phyloP scores from a whole-genome alignment of 2,329 filamentous ascomycete genomes.

The Akanthomyces muscarius region DNA sequence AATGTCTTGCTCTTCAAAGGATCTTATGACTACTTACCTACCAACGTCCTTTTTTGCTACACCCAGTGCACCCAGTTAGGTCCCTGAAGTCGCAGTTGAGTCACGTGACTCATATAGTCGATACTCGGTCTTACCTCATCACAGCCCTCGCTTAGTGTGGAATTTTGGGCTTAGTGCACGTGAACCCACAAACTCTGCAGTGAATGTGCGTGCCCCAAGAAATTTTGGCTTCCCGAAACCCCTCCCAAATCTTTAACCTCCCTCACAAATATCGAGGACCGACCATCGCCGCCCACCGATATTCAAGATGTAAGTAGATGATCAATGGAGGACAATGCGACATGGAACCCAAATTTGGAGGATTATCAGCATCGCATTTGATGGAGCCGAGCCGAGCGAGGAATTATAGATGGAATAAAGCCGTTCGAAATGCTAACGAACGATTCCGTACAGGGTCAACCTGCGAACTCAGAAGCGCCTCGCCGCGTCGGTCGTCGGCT shows the following conservation, averaged over 20 bases:
- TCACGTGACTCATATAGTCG: slow-evolving; percentile 23
- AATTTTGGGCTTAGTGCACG: slow-evolving; percentile 32
- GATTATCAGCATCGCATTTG: slow-evolving; percentile 4
- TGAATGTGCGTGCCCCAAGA: slow-evolving; percentile 35
- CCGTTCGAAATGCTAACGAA: slow-evolving; percentile 28
- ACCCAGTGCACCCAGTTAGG: background rate
- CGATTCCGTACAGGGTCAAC: slow-evolving; percentile 73
- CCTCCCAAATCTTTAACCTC: slow-evolving; percentile 36
- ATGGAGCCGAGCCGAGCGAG: slow-evolving; percentile 16
- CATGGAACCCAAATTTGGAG: background rate
- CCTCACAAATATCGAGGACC: slow-evolving; percentile 37
- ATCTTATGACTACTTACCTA: too few species aligned
- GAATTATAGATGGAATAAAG: background rate
- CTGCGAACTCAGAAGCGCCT: slow-evolving; percentile 99
- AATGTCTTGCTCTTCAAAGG: too few species aligned
- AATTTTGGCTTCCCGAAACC: slow-evolving; percentile 38
- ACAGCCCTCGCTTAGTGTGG: slow-evolving; percentile 40
- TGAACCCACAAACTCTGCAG: slow-evolving; percentile 40
- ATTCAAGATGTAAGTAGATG: slow-evolving; percentile 43
- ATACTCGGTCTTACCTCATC: slow-evolving; percentile 27
- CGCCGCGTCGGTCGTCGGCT: slow-evolving; percentile 96
- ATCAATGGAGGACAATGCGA: slow-evolving; percentile 2
- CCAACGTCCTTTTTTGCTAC: too few species aligned
- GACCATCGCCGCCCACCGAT: slow-evolving; percentile 38
- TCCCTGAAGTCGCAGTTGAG: background rate